Base-by-base conservation (phyloP, 2,329 filamentous ascomycete species). In the Geosmithia putterillii region DNA sequence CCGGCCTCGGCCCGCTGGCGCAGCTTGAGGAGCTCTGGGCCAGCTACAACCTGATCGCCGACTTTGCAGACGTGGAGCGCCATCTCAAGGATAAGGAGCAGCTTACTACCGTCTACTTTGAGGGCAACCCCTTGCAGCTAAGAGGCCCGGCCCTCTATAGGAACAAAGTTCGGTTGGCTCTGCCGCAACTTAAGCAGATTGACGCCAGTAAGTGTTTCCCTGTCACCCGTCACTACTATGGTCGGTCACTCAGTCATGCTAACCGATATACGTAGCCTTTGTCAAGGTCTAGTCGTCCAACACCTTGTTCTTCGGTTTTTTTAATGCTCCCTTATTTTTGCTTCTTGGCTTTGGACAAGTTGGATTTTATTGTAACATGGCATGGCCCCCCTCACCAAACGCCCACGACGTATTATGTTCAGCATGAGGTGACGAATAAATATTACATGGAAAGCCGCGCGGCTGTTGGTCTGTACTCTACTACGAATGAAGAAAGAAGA, bases 11-110 rank as follows among this genome's bases (percentile, higher is more conserved):
- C 1, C 70, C 74, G 6, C 67, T 95, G 35, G 68, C 65, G 42
- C 71, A 86, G 14, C 68, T 98, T 20, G 85, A 95, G 58, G 92
- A 98, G 60, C 63, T 98, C 22, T 98, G 92, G 92, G 92, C 88
- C 15, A 92, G 86, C 52, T 88, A 89, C 62, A 96, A 95, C 62
- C 71, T 83, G 52, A 62, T 98, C 21, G 66, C 66, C 18, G 86
- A 86, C 57, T 94, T 96, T 54, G 69, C 71, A 38, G 89, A 96
- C 55, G 75, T 96, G 3, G 84, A 95, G 64, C 74, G 73, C 44
- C 76, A 85, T 52, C 64, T 98, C 49, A 73, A 66, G 42, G 83
- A 92, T 56, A 95, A 95, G 67, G 69, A 84, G 57, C 67, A 81
- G 34, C 64, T 96, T 52, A 79, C 81, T 47, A 95, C 92, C 1